A percentile compares a stretch with the other conserved stretches of the same genome.
Evolutionary conservation across 2,329 filamentous ascomycete genomes (phyloP).

Genomic region (Orbilia ellipsospora): DNA sequence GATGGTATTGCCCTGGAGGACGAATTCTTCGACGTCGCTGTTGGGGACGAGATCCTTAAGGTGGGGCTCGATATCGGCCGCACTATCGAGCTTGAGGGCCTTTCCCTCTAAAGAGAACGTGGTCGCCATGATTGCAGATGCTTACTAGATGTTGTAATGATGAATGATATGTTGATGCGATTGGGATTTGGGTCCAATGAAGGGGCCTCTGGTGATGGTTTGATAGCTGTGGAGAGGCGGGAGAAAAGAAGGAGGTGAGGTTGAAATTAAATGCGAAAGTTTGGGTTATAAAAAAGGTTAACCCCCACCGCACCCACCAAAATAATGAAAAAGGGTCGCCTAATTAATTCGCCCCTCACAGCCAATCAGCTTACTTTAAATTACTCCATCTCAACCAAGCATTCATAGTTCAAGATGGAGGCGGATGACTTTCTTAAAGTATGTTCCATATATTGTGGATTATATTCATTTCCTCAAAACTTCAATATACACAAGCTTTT

Average conservation of each 20-base stretch:
- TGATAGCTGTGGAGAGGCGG: neutral
- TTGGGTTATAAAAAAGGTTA: neutral
- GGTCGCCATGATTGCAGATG: conserved; percentile 28
- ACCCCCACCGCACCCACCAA: conserved; percentile 2
- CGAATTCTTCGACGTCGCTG: conserved; percentile 83
- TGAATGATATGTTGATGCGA: neutral
- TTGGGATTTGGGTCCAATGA: neutral
- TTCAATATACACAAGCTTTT: neutral
- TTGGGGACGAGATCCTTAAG: conserved; percentile 78
- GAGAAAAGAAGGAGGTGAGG: neutral
- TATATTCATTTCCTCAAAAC: neutral
- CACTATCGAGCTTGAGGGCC: conserved; percentile 90
- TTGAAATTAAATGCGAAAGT: neutral
- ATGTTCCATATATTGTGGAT: neutral
- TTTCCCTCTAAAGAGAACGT: conserved; percentile 88
- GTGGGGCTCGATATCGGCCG: conserved; percentile 85
- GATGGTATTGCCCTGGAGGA: conserved; percentile 88
- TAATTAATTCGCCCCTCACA: neutral
- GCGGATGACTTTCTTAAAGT: neutral
- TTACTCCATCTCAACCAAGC: no score
- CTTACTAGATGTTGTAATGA: neutral
- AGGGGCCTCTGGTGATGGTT: no score
- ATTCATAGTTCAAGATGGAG: no score
- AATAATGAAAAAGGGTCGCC: neutral
- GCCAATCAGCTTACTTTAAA: neutral